These are phyloP conservation scores for Populus alba DNA, from an alignment of 345 rosid genomes.

Conservation along the genomic window DNA sequence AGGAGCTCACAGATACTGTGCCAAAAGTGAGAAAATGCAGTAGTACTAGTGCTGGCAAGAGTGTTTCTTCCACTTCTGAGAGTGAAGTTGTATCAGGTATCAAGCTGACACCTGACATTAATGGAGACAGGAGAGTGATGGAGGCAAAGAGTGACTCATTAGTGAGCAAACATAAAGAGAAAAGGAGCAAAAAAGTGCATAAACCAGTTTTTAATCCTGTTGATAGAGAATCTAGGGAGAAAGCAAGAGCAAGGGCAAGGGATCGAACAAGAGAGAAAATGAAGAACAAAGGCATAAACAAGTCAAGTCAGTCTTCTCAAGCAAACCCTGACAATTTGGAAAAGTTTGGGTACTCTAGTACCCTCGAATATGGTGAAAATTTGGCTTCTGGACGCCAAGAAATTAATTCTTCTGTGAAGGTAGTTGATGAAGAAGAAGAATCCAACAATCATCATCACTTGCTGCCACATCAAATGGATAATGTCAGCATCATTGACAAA, in stretches of 20 bases:
- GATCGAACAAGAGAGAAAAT: conserved; percentile 58
- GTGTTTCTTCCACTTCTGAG: conserved; percentile 36
- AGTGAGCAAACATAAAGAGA: conserved; percentile 5
- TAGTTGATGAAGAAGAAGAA: conserved; percentile 19
- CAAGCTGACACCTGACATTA: conserved; percentile 9
- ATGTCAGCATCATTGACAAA: conserved; percentile 50
- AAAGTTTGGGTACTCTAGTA: conserved; percentile 13
- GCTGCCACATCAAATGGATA: conserved; percentile 35
- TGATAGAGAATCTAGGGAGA: conserved; percentile 49
- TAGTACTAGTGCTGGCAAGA: conserved; percentile 8
- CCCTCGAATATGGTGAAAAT: conserved; percentile 21
- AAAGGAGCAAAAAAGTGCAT: conserved; percentile 15
- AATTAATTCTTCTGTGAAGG: conserved; percentile 10
- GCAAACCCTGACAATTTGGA: conserved; percentile 37
- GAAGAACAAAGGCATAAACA: conserved; percentile 35
- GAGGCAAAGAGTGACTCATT: conserved; percentile 7
- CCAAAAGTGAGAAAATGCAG: conserved; percentile 21
- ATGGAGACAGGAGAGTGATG: conserved; percentile 16
- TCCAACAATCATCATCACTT: conserved; percentile 15
- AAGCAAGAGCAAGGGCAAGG: conserved; percentile 68
- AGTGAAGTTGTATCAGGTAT: conserved; percentile 39
- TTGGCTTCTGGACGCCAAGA: conserved; percentile 18
- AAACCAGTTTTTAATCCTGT: conserved; percentile 16
- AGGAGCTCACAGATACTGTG: conserved; percentile 44
- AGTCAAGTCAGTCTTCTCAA: conserved; percentile 24